Conservation (phyloP, 768 basidiomycete species). For the Amanita phalloides region DNA sequence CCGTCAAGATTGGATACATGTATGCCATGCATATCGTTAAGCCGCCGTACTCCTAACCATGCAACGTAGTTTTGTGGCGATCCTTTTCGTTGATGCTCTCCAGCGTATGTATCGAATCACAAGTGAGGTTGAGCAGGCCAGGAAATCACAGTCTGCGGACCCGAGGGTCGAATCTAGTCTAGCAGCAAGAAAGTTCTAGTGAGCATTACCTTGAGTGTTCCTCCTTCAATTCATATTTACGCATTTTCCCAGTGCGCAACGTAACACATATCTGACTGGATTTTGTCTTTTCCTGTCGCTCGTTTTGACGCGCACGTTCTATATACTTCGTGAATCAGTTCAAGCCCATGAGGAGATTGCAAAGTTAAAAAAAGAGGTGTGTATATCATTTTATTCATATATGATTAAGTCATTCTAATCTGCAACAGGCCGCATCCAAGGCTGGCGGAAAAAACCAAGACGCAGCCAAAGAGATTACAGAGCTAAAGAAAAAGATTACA, state of each 20-base stretch:
- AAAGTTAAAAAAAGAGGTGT: constrained; percentile 59
- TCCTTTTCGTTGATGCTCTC: constrained; percentile 85
- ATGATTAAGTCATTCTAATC: neutral
- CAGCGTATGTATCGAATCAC: constrained; percentile 85
- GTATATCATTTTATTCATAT: constrained; percentile 3
- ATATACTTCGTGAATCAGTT: constrained; percentile 85
- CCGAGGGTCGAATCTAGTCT: constrained; percentile 78
- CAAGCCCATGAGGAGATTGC: constrained; percentile 83
- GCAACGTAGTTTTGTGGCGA: constrained; percentile 55
- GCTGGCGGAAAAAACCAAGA: constrained; percentile 21
- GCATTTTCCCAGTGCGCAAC: constrained; percentile 49
- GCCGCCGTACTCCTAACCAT: neutral
- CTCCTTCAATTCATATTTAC: neutral
- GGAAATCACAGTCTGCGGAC: constrained; percentile 42
- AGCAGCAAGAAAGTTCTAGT: constrained; percentile 93
- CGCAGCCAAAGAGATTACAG: constrained; percentile 45
- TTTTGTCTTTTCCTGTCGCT: constrained; percentile 95
- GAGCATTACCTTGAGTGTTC: constrained; percentile 15
- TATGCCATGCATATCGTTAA: constrained; percentile 22
- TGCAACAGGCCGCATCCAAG: constrained; percentile 8
- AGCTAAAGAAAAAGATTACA: constrained; percentile 59
- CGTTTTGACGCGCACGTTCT: constrained; percentile 87
- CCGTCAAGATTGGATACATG: constrained; percentile 92
- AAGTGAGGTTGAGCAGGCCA: constrained; percentile 61
- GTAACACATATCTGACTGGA: constrained; percentile 88